A percentile compares a stretch with the other conserved stretches of the same genome.
Conservation (phyloP, 306 rosid species). For the Adenanthera pavonina region DNA sequence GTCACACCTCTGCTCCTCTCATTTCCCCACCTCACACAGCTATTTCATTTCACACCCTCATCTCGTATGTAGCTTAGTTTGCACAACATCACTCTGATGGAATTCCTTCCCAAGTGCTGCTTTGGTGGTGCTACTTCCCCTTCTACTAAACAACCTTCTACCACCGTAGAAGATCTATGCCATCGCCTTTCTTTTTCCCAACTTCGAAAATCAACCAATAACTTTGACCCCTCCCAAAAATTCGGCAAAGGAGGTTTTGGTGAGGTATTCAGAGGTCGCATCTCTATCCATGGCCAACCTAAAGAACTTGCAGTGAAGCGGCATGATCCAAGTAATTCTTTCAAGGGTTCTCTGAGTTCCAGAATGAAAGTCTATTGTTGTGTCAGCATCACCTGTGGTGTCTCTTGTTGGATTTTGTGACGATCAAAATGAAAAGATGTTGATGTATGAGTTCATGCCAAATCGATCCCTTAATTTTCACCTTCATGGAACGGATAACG, state of each 20-base stretch:
- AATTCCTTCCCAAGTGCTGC: not conserved
- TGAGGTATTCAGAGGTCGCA: conserved; percentile 13
- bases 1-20: too few species aligned
- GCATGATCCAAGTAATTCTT: conserved; percentile 17
- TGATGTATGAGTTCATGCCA: not conserved
- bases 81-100: not conserved
- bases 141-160: not conserved
- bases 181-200: conserved; percentile 29
- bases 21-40: too few species aligned
- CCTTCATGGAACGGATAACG: not conserved
- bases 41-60: too few species aligned
- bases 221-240: conserved; percentile 1
- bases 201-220: conserved; percentile 33
- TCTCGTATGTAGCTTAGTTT: too few species aligned
- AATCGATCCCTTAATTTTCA: not conserved
- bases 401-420: not conserved
- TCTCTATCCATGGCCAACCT: not conserved
- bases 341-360: too few species aligned
- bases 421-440: not conserved
- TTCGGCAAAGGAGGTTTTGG: accelerated
- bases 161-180: conserved; percentile 33
- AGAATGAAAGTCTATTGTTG: not conserved
- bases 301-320: conserved; percentile 20
- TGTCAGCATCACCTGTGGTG: not conserved
- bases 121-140: not conserved